A percentile compares a stretch with the other conserved stretches of the same genome.
Conservation (phyloP, 75 land plant genomes). For the Gnetum montanum region DNA sequence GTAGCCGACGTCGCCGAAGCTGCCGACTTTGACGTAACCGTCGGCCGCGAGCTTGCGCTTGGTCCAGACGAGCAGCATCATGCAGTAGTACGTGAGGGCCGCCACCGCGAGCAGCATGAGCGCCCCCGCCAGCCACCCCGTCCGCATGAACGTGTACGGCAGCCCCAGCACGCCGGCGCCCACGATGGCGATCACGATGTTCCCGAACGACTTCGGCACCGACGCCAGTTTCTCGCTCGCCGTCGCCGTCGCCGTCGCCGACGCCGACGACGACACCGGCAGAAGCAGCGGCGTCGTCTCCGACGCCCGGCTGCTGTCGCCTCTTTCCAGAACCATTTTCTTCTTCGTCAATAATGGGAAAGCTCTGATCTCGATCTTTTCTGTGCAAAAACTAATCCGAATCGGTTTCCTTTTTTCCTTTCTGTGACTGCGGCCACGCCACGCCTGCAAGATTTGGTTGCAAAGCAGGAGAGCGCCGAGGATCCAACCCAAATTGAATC, state of each 20-base stretch:
- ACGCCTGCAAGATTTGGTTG: no score
- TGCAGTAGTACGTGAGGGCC: conserved; percentile 56
- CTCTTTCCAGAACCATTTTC: conserved; percentile 4
- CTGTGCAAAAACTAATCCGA: no score
- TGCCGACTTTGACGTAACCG: conserved; percentile 27
- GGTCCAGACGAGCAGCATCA: conserved; percentile 78
- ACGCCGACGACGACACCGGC: not conserved
- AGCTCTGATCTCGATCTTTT: no score
- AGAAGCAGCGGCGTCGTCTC: conserved; percentile 31
- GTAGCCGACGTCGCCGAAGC: conserved; percentile 76
- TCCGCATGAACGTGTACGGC: conserved; percentile 78
- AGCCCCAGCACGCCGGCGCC: conserved; percentile 97
- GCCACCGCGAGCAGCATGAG: conserved; percentile 35
- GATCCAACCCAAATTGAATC: no score
- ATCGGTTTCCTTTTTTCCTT: no score
- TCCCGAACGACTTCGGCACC: conserved; percentile 70
- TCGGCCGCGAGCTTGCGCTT: conserved; percentile 37
- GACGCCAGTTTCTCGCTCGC: conserved; percentile 38
- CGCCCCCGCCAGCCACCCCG: conserved; percentile 66
- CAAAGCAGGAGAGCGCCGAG: no score
- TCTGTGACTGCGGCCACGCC: no score
- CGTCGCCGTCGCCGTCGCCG: not conserved
- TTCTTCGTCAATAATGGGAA: no score
- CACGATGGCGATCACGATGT: conserved; percentile 78
- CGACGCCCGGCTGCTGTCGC: not conserved